Evolutionary conservation across 441 rosid species (phyloP), one percentile per base, ranked within the genome.

Genomic region (Syzygium syzygioides): DNA sequence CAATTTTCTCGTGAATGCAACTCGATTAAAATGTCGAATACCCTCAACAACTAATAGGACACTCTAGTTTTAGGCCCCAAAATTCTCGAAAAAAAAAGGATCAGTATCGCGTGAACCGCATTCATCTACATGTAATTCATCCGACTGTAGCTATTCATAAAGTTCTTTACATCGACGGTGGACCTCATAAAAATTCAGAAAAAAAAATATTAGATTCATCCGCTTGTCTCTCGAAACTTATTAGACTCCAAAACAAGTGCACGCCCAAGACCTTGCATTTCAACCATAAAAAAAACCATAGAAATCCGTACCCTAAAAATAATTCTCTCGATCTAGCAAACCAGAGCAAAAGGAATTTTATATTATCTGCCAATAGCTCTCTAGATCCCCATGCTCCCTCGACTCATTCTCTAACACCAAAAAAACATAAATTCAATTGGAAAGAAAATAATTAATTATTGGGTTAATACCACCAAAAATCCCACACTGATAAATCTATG

Each of bases 21-120:
- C 79, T 25, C 48, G 11, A 34, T 19, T 56, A 0, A 10, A 12
- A 37, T 13, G 11, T 71, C 9, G 0, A 10, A 0, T 0, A 18
- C 48, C 26, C 28, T 71, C 9, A 25, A n/a, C n/a, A 37, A 71
- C 4, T 6, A 71, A 20, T 20, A 9, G 5, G 14, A 5, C 15
- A 0, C 17, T 37, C 50, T 11, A 37, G 50, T 11, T 20, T 7
- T 20, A 3, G 9, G 28, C 9, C 14, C 80, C 80, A 37, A 71
- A 11, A 37, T 34, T 37, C 1, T 71, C 15, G 9, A 34, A 19
- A 64, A 30, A 30, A 13, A 26, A 15, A 6, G 4, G 37, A 2
- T 15, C 23, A 9, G 9, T 30, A 15, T 64, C 23, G 2, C 12
- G 32, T 4, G 20, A 30, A 30, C 3, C 12, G 23, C 6, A 20